phyloP scores from a whole-genome alignment of 169 alveolate species.

The Plasmodium inui region DNA sequence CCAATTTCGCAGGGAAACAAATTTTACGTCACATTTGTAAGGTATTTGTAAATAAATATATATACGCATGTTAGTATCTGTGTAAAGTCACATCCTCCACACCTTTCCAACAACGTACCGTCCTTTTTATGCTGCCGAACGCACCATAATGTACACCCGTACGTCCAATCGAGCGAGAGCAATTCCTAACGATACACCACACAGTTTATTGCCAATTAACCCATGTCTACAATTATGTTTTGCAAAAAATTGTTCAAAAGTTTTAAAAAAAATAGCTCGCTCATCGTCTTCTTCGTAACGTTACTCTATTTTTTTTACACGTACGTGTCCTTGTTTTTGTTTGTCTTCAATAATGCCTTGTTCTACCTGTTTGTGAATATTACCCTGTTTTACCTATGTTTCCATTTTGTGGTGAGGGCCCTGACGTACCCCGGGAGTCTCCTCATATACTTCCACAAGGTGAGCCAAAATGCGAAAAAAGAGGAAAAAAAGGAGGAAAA shows the following conservation, averaged over 20 bases:
- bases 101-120: not conserved
- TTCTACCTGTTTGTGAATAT: conserved; percentile 62
- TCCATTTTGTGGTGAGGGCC: conserved; percentile 68
- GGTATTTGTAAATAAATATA: not conserved
- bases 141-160: conserved; percentile 4
- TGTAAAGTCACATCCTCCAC: not conserved
- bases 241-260: conserved; percentile 49
- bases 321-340: conserved; percentile 64
- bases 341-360: conserved; percentile 53
- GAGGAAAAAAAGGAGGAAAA: not conserved
- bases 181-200: not conserved
- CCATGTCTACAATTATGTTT: conserved; percentile 47
- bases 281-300: conserved; percentile 45
- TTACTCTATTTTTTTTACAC: conserved; percentile 61
- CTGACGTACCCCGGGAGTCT: conserved; percentile 72
- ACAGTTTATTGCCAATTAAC: not conserved
- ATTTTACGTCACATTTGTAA: not conserved
- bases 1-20: not conserved
- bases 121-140: conserved; percentile 1
- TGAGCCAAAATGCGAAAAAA: not conserved
- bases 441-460: conserved; percentile 51
- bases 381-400: conserved; percentile 48
- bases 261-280: conserved; percentile 69
- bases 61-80: not conserved
- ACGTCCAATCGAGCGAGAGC: not conserved